A percentile compares a stretch with the other conserved stretches of the same genome.
Conservation (phyloP, 352 stramenopile genomes). For the Sclerospora graminicola region DNA sequence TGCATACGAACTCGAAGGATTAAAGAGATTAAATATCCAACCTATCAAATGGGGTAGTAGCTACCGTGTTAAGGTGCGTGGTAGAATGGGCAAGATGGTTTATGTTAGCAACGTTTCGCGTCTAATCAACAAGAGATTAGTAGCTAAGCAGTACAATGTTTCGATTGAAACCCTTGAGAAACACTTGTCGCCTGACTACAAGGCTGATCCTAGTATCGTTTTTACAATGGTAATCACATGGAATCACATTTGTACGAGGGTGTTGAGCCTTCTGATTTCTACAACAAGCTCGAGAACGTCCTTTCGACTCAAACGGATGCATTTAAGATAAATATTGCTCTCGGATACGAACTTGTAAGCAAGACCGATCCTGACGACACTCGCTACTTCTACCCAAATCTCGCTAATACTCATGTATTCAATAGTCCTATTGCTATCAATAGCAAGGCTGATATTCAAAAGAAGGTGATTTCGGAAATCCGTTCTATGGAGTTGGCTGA, state of each 20-base stretch:
- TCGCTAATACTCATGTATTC: constrained; percentile 3
- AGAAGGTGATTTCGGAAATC: too few relatives aligned
- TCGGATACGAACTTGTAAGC: constrained; percentile 4
- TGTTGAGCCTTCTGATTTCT: constrained; percentile 1
- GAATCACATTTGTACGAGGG: not conserved
- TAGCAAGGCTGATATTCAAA: constrained; percentile 1
- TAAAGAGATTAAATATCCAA: constrained; percentile 9
- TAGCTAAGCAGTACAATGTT: constrained; percentile 12
- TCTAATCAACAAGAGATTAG: not conserved
- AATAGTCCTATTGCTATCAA: constrained; percentile 3
- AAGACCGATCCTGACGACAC: not conserved
- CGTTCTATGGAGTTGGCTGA: too few relatives aligned
- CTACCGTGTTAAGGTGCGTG: constrained; percentile 13
- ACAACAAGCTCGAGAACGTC: constrained; percentile 5
- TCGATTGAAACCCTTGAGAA: constrained; percentile 6
- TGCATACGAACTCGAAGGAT: constrained; percentile 12
- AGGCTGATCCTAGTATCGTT: constrained; percentile 3
- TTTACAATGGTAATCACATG: constrained; percentile 9
- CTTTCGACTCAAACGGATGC: not conserved
- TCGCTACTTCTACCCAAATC: not conserved
- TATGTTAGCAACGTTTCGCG: constrained; percentile 3
- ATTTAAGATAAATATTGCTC: constrained; percentile 5
- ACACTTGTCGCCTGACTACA: constrained; percentile 1
- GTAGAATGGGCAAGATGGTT: constrained; percentile 5
- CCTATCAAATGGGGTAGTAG: constrained; percentile 7